Conservation (phyloP, 495 filamentous ascomycete species). For the Annulohypoxylon maeteangense region DNA sequence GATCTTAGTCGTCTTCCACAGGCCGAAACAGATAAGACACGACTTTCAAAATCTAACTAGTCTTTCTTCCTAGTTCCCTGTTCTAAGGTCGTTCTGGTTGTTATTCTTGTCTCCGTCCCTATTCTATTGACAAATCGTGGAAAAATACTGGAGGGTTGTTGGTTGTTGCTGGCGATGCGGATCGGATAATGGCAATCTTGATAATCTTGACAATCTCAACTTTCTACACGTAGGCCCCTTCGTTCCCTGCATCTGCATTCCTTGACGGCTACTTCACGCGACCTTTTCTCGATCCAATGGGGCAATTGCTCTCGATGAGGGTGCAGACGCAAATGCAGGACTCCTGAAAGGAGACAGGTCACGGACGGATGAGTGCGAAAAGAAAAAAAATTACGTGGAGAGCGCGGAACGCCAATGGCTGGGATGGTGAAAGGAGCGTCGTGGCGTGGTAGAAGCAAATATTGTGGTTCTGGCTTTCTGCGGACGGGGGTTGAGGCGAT, state of each 20-base stretch:
- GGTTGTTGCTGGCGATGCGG: not conserved
- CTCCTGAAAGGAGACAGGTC: conserved; percentile 21
- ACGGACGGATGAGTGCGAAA: conserved; percentile 5
- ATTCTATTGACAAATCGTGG: conserved; percentile 1
- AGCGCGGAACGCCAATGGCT: conserved; percentile 25
- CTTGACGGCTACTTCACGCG: conserved; percentile 28
- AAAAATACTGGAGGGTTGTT: not conserved
- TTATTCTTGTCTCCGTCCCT: conserved; percentile 2
- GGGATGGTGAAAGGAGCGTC: conserved; percentile 26
- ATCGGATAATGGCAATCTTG: conserved; percentile 5
- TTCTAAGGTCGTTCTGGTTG: not conserved
- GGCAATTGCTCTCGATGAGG: conserved; percentile 14
- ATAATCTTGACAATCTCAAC: conserved; percentile 6
- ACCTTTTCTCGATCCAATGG: conserved; percentile 27
- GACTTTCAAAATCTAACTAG: conserved; percentile 2
- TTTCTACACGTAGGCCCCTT: conserved; percentile 8
- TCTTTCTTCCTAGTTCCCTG: conserved; percentile 11
- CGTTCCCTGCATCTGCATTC: not conserved
- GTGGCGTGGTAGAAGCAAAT: conserved; percentile 39
- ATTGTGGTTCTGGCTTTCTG: conserved; percentile 20
- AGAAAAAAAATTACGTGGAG: conserved; percentile 1
- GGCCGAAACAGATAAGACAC: conserved; percentile 21
- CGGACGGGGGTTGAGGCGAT: conserved; percentile 23
- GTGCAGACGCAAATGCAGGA: conserved; percentile 15
- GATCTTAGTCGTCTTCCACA: conserved; percentile 27